Conservation (phyloP, 345 rosid species). For the Melaleuca quinquenervia region DNA sequence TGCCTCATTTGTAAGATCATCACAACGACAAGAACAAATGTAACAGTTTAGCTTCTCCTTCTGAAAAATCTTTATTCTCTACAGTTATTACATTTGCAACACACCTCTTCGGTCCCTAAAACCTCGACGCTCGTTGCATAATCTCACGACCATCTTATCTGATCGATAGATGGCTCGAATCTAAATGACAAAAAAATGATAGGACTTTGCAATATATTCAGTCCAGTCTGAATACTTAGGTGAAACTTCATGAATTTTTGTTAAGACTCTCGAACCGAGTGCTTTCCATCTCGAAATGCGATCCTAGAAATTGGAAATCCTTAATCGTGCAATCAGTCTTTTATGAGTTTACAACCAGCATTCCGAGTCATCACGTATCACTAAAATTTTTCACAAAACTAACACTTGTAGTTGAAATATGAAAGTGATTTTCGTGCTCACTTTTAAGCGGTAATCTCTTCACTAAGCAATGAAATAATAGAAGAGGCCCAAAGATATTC, state of each 20-base stretch:
- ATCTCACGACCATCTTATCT: not conserved
- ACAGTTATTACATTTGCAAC: not conserved
- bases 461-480: not conserved
- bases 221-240: not conserved
- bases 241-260: not conserved
- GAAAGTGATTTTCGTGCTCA: not conserved
- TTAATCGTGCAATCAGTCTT: not conserved
- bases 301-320: not conserved
- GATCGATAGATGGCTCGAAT: not conserved
- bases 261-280: not conserved
- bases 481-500: not conserved
- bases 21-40: not conserved
- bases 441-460: not conserved
- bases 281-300: not conserved
- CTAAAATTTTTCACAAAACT: not conserved
- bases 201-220: not conserved
- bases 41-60: not conserved
- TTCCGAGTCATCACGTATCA: not conserved
- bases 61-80: not conserved
- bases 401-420: not conserved
- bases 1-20: not conserved
- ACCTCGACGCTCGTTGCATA: not conserved
- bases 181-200: not conserved
- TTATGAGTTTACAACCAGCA: not conserved
- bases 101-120: not conserved